Evolutionary conservation across 1,284 basidiomycete genomes (phyloP), one percentile per base, ranked within the genome.

Genomic region (Wolfiporia cocos): DNA sequence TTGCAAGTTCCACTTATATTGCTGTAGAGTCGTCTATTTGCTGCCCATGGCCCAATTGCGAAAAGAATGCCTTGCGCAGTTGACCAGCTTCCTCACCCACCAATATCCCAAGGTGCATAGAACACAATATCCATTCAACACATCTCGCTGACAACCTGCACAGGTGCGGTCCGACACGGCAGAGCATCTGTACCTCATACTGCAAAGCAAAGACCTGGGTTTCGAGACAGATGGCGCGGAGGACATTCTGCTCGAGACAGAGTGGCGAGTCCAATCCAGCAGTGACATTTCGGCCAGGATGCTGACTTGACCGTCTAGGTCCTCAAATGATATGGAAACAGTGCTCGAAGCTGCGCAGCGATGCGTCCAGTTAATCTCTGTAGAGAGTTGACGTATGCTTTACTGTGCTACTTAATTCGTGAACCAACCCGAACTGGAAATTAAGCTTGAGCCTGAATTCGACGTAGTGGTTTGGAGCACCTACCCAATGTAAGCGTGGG

Each of bases 91-190:
- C 60, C 71, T 95, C 37, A 64, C 66, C 1, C 91, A 95, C 61
- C 70, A 74, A 40, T 91, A 85, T 65, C 88, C 90, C 15, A 81
- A 74, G 64, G 91, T 92, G 51, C 21, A 40, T 53, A 15, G 15
- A 30, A 21, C 30, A 26, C 4, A 21, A 14, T 15, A 12, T 3
- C 11, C 2, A 6, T 12, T 1, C 17, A 3, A n/a, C 14, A 12
- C n/a, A 10, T 6, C 7, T 36, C 34, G 15, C 10, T 7, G 32
- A 33, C 6, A 33, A n/a, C 4, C 12, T 30, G 5, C 23, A 7
- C 55, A 93, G 89, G 70, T 93, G 37, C 80, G 92, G 37, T 69
- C 80, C 5, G 78, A 83, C 44, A 78, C 87, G 0, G 87, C 89
- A 2, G 92, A 95, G 59, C 76, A 84, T 48, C 58, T 94, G 0